Percentiles rank a stretch among this genome's conserved stretches.
phyloP scores from a whole-genome alignment of 495 filamentous ascomycete genomes.

The Immersiella caudata region DNA sequence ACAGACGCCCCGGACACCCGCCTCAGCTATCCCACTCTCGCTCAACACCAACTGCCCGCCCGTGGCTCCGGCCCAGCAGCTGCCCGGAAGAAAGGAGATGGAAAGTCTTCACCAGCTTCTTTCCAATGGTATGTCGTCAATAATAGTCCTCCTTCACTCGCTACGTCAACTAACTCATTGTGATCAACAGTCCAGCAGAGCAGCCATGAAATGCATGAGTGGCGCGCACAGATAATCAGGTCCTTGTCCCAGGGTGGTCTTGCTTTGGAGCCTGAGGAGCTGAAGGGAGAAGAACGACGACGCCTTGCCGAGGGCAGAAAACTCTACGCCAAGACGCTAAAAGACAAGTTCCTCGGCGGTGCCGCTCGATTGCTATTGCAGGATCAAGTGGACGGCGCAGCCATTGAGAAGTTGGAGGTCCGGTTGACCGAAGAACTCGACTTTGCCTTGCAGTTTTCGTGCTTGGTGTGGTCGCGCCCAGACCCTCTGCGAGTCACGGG shows the following conservation, averaged over 20 bases:
- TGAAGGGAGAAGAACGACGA: background rate
- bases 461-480: constrained; percentile 24
- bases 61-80: background rate
- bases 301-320: constrained; percentile 16
- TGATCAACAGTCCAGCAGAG: constrained; percentile 16
- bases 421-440: constrained; percentile 18
- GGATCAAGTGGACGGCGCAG: constrained; percentile 8
- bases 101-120: constrained; percentile 18
- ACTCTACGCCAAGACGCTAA: constrained; percentile 21
- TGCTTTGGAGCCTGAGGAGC: background rate
- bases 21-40: background rate
- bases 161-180: background rate
- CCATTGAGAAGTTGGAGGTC: constrained; percentile 25
- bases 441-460: constrained; percentile 26
- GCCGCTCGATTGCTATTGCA: constrained; percentile 25
- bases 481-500: constrained; percentile 11
- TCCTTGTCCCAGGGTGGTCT: constrained; percentile 20
- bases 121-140: constrained; percentile 10
- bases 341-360: constrained; percentile 26
- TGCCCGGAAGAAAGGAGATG: constrained; percentile 19
- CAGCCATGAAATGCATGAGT: background rate
- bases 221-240: constrained; percentile 23
- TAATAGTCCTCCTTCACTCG: background rate
- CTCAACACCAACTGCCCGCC: background rate
- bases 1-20: no score